phyloP scores from a whole-genome alignment of 2,329 filamentous ascomycete species.

The Leptographium flavum region DNA sequence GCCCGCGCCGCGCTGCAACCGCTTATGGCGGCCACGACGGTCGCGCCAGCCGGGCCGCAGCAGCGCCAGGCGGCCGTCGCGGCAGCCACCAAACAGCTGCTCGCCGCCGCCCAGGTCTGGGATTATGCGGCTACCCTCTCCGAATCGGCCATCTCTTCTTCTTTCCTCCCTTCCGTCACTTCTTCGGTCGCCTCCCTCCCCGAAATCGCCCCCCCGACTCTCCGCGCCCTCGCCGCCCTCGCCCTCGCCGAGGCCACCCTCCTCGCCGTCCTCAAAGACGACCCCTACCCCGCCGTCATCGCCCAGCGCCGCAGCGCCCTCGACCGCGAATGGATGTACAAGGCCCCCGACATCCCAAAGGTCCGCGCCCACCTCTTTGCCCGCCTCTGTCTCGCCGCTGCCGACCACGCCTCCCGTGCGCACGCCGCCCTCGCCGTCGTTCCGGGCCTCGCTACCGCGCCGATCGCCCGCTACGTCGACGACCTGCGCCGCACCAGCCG shows the following conservation, averaged over 20 bases:
- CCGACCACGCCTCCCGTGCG: slow-evolving; percentile 73
- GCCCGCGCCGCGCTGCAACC: slow-evolving; percentile 60
- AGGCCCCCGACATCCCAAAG: slow-evolving; percentile 72
- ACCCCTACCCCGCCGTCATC: slow-evolving; percentile 75
- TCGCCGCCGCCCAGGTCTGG: slow-evolving; percentile 68
- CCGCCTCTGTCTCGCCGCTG: slow-evolving; percentile 71
- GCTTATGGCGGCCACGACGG: slow-evolving; percentile 52
- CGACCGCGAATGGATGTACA: slow-evolving; percentile 95
- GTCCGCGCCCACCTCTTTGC: slow-evolving; percentile 82
- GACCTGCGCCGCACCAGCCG: slow-evolving; percentile 62
- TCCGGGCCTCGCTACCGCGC: slow-evolving; percentile 36
- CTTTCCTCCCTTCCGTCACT: not conserved
- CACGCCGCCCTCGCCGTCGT: slow-evolving; percentile 20
- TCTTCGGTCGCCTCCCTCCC: slow-evolving; percentile 25
- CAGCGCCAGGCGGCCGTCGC: slow-evolving; percentile 57
- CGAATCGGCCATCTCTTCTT: not conserved
- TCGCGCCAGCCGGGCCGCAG: slow-evolving; percentile 45
- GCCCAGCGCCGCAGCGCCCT: slow-evolving; percentile 69
- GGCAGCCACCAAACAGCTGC: slow-evolving; percentile 60
- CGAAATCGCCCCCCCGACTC: slow-evolving; percentile 37
- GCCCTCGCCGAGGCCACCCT: slow-evolving; percentile 80
- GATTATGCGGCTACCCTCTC: slow-evolving; percentile 47
- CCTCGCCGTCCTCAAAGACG: slow-evolving; percentile 82
- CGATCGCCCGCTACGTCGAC: slow-evolving; percentile 57
- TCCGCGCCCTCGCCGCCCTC: slow-evolving; percentile 46